Percentiles rank a stretch among this genome's conserved stretches.
These are phyloP conservation scores for Tylopilus subfusipes DNA, from an alignment of 768 basidiomycete genomes.

Conservation along the genomic window DNA sequence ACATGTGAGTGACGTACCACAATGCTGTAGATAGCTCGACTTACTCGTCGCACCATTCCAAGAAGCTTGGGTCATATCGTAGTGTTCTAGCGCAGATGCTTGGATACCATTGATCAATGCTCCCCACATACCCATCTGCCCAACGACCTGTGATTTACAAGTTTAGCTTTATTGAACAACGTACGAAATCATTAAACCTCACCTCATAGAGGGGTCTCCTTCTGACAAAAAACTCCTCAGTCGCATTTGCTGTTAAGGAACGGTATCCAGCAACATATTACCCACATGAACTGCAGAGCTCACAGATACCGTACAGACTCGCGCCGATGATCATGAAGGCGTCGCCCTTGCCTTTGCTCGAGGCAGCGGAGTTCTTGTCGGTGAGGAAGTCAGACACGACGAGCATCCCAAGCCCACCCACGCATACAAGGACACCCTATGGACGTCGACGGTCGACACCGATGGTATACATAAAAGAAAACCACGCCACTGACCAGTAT, in stretches of 20 bases:
- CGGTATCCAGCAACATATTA: neutral
- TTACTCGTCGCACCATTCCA: conserved; percentile 73
- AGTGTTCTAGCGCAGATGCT: conserved; percentile 70
- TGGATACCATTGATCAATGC: conserved; percentile 76
- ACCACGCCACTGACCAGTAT: conserved; percentile 48
- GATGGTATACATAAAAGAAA: neutral
- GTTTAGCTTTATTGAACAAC: neutral
- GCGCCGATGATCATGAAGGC: conserved; percentile 85
- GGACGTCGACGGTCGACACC: neutral
- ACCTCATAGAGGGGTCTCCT: conserved; percentile 77
- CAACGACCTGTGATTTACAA: conserved; percentile 53
- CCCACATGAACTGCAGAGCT: conserved; percentile 27
- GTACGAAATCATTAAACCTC: neutral
- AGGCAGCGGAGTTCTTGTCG: conserved; percentile 66
- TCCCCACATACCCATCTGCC: conserved; percentile 84
- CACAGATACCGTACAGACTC: conserved; percentile 83
- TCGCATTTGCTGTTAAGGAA: conserved; percentile 64
- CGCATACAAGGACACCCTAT: conserved; percentile 70
- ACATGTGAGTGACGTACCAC: neutral
- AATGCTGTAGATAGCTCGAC: conserved; percentile 35
- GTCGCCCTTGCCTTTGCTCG: conserved; percentile 71
- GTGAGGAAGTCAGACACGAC: conserved; percentile 78
- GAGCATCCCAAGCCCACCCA: conserved; percentile 74
- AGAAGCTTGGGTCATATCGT: conserved; percentile 55
- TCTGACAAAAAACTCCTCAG: conserved; percentile 85